These are phyloP conservation scores for Termitomyces sp. DNA, from an alignment of 768 basidiomycete genomes.

Conservation along the genomic window DNA sequence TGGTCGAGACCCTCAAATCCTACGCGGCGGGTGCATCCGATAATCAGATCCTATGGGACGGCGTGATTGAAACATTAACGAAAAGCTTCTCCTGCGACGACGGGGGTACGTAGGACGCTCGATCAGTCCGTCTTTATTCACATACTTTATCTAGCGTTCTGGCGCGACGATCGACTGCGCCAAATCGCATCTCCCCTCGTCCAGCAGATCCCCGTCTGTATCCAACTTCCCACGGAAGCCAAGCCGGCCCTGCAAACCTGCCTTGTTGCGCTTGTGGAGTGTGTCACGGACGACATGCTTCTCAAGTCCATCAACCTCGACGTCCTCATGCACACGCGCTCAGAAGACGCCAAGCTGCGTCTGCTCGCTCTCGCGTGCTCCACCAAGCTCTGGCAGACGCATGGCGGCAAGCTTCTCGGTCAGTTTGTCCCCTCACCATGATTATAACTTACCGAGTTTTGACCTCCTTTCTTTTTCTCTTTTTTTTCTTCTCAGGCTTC, in stretches of 20 bases:
- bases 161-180: constrained; percentile 79
- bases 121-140: not conserved
- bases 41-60: constrained; percentile 53
- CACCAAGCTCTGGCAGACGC: constrained; percentile 68
- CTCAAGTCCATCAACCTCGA: constrained; percentile 81
- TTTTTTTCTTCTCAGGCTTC: constrained; percentile 43
- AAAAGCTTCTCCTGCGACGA: constrained; percentile 78
- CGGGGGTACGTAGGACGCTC: constrained; percentile 47
- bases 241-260: constrained; percentile 42
- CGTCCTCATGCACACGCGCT: constrained; percentile 85
- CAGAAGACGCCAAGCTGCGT: constrained; percentile 68
- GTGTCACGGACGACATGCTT: constrained; percentile 48
- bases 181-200: constrained; percentile 55
- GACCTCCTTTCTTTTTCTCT: no score
- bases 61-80: constrained; percentile 53
- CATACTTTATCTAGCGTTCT: constrained; percentile 57
- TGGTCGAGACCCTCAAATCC: constrained; percentile 54
- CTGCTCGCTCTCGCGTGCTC: constrained; percentile 65
- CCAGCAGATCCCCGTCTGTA: constrained; percentile 56
- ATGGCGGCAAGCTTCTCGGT: constrained; percentile 75
- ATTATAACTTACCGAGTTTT: no score
- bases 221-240: constrained; percentile 29
- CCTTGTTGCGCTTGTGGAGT: constrained; percentile 50
- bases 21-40: constrained; percentile 31
- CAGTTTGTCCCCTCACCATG: no score